Evolutionary conservation across 352 stramenopile species (phyloP), one percentile per base, ranked within the genome.

Genomic region (Nothophytophthora sp.): DNA sequence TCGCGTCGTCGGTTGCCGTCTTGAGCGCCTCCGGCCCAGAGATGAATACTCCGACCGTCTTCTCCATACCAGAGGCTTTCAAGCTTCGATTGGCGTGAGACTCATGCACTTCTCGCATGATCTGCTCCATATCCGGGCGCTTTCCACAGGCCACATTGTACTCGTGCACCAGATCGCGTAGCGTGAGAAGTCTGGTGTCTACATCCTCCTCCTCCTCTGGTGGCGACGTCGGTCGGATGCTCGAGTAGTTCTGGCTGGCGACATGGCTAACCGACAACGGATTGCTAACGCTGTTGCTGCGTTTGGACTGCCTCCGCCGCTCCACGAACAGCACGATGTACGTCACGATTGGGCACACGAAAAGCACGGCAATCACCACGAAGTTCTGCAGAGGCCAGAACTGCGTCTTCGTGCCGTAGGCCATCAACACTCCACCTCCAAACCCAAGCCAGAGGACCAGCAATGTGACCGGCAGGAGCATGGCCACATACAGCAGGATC

Each of bases 341-440:
- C 28, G 60, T 54, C 7, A 80, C 40, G 30, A 63, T 18, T 2
- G 63, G 62, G 18, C 66, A 30, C 13, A 73, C 15, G 34, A 81
- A 75, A 7, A 85, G 36, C 25, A 70, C 49, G 24, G 49, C 23
- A 23, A 67, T 70, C 40, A 76, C 73, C 22, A 81, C 58, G 10
- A 81, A 67, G 23, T 68, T 67, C 52, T 81, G 62, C 50, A 84
- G 60, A 23, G 67, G 73, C 70, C 73, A 81, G 49, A 63, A 76
- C 50, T 76, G 57, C 28, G 63, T 75, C 29, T 66, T 59, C n/a
- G 47, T 58, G 4, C 55, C 54, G 37, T 61, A 36, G 16, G 58
- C 49, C 53, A 78, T 67, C 24, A 80, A 20, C 24, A 59, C 45
- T 18, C 63, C 53, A 15, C 69, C 69, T 18, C 50, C 59, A 39